A percentile compares a stretch with the other conserved stretches of the same genome.
phyloP scores from a whole-genome alignment of 305 asterid species.

The Rubia peregrina region DNA sequence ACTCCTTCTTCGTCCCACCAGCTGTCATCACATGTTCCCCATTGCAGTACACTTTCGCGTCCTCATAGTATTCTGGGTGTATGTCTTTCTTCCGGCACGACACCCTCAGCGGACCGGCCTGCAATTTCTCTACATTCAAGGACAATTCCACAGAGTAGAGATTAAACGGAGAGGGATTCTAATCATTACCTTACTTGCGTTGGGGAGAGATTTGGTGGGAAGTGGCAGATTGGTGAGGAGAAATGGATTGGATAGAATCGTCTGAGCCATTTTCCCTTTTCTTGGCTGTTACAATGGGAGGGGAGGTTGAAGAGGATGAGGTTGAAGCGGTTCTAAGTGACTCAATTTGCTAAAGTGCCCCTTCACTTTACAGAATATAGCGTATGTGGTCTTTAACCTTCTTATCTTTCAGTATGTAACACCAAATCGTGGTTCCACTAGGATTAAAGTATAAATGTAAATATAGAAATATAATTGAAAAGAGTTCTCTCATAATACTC shows the following conservation, averaged over 20 bases:
- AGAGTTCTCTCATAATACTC: too few relatives aligned
- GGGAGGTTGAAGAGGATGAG: slow-evolving; percentile 1
- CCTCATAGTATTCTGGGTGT: slow-evolving; percentile 72
- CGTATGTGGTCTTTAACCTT: too few relatives aligned
- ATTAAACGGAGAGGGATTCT: background rate
- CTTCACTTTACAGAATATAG: too few relatives aligned
- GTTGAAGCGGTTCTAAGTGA: background rate
- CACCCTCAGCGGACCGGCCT: slow-evolving; percentile 48
- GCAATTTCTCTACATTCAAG: slow-evolving; percentile 5
- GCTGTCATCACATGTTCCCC: slow-evolving; percentile 95
- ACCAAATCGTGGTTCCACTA: too few relatives aligned
- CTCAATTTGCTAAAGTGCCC: too few relatives aligned
- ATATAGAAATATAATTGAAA: too few relatives aligned
- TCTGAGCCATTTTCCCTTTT: slow-evolving; percentile 43
- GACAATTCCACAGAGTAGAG: background rate
- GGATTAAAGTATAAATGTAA: too few relatives aligned
- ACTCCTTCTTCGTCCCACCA: slow-evolving; percentile 85
- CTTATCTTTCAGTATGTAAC: too few relatives aligned
- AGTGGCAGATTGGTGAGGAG: slow-evolving; percentile 41
- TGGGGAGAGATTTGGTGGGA: slow-evolving; percentile 25
- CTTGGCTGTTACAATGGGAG: background rate
- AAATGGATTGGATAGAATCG: slow-evolving; percentile 55
- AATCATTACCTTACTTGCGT: slow-evolving; percentile 35
- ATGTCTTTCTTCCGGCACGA: slow-evolving; percentile 86
- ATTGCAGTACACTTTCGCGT: slow-evolving; percentile 83